Evolutionary conservation across 306 rosid species (phyloP).

Genomic region (Cyclanthera cordifolia): DNA sequence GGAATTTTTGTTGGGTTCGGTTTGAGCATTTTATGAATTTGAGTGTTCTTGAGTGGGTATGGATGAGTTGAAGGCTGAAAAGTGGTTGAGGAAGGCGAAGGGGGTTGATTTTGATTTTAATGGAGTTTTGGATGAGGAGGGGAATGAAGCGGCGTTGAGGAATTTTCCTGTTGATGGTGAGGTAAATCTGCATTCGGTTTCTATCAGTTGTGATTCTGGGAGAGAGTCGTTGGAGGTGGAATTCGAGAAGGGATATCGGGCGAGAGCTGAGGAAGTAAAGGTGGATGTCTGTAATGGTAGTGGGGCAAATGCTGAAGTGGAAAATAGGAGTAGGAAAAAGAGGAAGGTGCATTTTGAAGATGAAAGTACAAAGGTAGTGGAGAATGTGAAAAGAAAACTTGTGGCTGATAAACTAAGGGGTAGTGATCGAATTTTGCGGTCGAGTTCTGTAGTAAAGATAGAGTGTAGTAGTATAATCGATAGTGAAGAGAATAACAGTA

Average conservation of each 20-base stretch:
- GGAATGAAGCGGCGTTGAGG: constrained; percentile 13
- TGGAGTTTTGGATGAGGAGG: constrained; percentile 14
- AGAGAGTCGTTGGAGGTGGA: constrained; percentile 11
- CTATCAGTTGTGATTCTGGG: constrained; percentile 8
- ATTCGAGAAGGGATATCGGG: constrained; percentile 21
- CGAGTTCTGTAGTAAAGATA: constrained; percentile 24
- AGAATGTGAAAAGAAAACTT: constrained; percentile 19
- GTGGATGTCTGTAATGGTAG: constrained; percentile 21
- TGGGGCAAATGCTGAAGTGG: constrained; percentile 26
- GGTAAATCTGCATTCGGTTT: constrained; percentile 17
- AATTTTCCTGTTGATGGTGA: constrained; percentile 22
- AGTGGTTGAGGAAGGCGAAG: constrained; percentile 22
- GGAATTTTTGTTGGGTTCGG: constrained; percentile 1
- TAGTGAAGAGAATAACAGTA: constrained; percentile 22
- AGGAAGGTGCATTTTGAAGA: constrained; percentile 13
- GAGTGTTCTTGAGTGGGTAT: constrained; percentile 26
- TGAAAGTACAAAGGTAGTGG: constrained; percentile 13
- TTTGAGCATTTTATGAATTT: constrained; percentile 17
- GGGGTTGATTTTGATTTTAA: constrained; percentile 11
- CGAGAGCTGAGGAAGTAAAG: constrained; percentile 17
- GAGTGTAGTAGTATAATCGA: constrained; percentile 15
- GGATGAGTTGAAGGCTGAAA: constrained; percentile 59
- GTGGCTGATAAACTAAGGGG: constrained; percentile 16
- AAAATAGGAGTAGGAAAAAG: constrained; percentile 19
- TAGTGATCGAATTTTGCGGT: constrained; percentile 50